A percentile compares a stretch with the other conserved stretches of the same genome.
These are phyloP conservation scores for Fusarium siculi DNA, from an alignment of 2,329 filamentous ascomycete species.

Conservation along the genomic window DNA sequence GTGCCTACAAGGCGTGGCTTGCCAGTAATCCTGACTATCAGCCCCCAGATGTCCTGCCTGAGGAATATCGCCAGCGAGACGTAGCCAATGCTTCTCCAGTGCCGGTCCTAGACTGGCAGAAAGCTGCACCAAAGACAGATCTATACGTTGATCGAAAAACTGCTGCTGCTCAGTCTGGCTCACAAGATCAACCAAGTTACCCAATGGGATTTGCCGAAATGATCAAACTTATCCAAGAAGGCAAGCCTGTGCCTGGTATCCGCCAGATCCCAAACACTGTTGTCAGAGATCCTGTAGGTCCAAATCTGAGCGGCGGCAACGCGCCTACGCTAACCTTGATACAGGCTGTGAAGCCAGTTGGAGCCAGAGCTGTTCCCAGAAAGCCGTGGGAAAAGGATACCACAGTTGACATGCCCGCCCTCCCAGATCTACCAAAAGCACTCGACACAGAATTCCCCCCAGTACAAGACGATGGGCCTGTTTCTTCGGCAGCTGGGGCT, in stretches of 20 bases:
- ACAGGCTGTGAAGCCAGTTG: constrained; percentile 60
- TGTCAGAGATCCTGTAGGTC: constrained; percentile 73
- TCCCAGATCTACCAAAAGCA: constrained; percentile 37
- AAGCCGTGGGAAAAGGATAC: constrained; percentile 83
- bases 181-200: constrained; percentile 71
- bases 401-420: constrained; percentile 18
- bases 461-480: constrained; percentile 27
- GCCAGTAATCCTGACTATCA: constrained; percentile 48
- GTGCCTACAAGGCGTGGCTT: constrained; percentile 74
- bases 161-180: constrained; percentile 29
- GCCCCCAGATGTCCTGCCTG: constrained; percentile 51
- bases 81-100: constrained; percentile 18
- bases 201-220: constrained; percentile 87
- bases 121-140: constrained; percentile 59
- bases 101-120: constrained; percentile 57
- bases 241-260: constrained; percentile 87
- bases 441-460: constrained; percentile 52
- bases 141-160: constrained; percentile 56
- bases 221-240: constrained; percentile 83
- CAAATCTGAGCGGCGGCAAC: not conserved
- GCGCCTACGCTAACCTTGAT: constrained; percentile 8
- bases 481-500: not conserved
- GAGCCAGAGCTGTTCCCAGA: constrained; percentile 58
- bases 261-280: constrained; percentile 86
- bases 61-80: constrained; percentile 43